Evolutionary conservation across 257 asterid species (phyloP).

Genomic region (Handroanthus guayacan): DNA sequence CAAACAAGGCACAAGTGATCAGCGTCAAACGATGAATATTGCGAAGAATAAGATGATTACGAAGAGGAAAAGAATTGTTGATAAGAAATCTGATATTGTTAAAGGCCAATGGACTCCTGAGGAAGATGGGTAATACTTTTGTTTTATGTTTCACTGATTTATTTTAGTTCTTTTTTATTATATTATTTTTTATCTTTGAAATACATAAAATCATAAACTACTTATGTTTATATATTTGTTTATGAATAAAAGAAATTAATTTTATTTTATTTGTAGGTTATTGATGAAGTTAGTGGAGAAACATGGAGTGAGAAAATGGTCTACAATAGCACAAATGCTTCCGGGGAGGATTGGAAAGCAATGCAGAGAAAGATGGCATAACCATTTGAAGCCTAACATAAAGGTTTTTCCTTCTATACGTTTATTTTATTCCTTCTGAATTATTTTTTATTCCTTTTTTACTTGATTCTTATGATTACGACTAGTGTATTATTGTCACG

Average conservation of each 20-base stretch:
- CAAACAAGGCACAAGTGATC: background rate
- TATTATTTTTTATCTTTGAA: background rate
- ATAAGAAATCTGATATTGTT: conserved; percentile 38
- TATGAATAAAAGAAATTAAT: background rate
- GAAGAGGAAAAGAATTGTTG: conserved; percentile 38
- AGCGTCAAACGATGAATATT: background rate
- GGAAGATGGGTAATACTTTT: conserved; percentile 62
- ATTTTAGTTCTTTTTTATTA: background rate
- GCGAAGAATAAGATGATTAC: background rate
- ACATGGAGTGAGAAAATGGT: conserved; percentile 76
- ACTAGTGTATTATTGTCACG: background rate
- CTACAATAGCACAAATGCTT: conserved; percentile 69
- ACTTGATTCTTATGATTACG: background rate
- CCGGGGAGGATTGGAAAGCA: conserved; percentile 80
- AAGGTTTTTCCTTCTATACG: conserved; percentile 53
- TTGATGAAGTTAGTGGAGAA: conserved; percentile 65
- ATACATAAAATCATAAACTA: background rate
- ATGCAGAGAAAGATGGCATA: conserved; percentile 89
- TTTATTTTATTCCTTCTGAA: conserved; percentile 29
- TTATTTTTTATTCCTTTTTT: conserved; percentile 40
- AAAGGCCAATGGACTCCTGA: conserved; percentile 71
- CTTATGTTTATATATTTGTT: background rate
- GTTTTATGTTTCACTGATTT: background rate
- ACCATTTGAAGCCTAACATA: conserved; percentile 78
- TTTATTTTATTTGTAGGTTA: conserved; percentile 41